Evolutionary conservation across 2,329 filamentous ascomycete species (phyloP).

Genomic region (Fusarium sororula): DNA sequence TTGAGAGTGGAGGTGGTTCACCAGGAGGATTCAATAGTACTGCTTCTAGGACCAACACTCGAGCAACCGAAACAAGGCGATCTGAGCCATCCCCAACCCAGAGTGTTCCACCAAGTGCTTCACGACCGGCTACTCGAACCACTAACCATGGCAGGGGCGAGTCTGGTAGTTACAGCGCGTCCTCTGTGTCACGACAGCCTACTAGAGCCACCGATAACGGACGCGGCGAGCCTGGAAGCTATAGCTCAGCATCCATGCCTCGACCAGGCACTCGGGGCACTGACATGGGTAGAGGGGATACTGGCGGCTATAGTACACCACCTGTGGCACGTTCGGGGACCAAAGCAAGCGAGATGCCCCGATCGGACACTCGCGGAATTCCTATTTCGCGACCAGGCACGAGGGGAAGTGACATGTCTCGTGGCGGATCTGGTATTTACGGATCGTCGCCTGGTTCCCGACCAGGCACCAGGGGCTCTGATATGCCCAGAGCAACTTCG

Average conservation of each 20-base stretch:
- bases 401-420: conserved; percentile 48
- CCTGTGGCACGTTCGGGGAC: conserved; percentile 38
- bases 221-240: conserved; percentile 43
- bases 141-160: conserved; percentile 33
- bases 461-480: conserved; percentile 66
- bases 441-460: conserved; percentile 58
- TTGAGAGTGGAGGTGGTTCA: conserved; percentile 57
- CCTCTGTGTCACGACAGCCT: conserved; percentile 52
- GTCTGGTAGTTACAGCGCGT: conserved; percentile 38
- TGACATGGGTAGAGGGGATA: conserved; percentile 43
- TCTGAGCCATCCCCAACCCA: conserved; percentile 24
- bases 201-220: conserved; percentile 30
- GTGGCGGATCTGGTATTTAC: conserved; percentile 41
- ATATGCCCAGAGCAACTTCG: conserved; percentile 69
- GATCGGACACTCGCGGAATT: conserved; percentile 40
- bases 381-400: conserved; percentile 54
- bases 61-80: conserved; percentile 30
- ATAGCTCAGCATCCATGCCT: conserved; percentile 36
- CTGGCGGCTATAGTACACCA: conserved; percentile 29
- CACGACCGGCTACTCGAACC: conserved; percentile 24
- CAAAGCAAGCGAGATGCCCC: conserved; percentile 34
- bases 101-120: conserved; percentile 23
- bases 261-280: conserved; percentile 38
- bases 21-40: conserved; percentile 41
- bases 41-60: conserved; percentile 36